Evolutionary conservation across 768 basidiomycete genomes (phyloP), one percentile per base, ranked within the genome.

Genomic region (Termitomyces bulborhizus): DNA sequence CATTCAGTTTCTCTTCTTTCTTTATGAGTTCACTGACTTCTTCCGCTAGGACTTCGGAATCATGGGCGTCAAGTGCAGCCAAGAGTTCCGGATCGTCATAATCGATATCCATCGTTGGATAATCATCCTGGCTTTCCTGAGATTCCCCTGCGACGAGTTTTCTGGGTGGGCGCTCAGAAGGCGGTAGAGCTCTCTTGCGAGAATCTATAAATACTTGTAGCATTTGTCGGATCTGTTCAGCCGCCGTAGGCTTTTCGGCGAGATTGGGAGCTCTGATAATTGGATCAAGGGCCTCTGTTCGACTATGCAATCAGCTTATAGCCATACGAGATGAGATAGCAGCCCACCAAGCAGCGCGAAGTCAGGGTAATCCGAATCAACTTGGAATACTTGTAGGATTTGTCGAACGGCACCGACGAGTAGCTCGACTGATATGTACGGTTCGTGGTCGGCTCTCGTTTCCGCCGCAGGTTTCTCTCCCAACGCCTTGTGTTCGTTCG

Each of bases 61-160:
- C 67, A 13, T 65, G 69, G 9, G 69, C 72, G 11, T 75, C 79
- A 6, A 88, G 73, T 6, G 83, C 74, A 29, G 80, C 83, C 16
- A 79, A 62, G 1, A 88, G 65, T 15, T 74, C 76, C 21, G 83
- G 84, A 61, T 90, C 87, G 51, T 86, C 82, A 46, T 86, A 69
- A 57, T 82, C 79, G 40, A 85, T 63, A 43, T 73, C 71, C 24
- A 65, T 51, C 26, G 59, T 59, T 15, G 78, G 82, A 59, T 83
- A 93, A 51, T 86, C 83, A 54, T 92, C 89, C 63, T 94, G 90
- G 59, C 86, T 91, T 57, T 92, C 90, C 62, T 82, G 81, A 43
- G 76, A 78, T 37, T 79, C 80, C 16, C 64, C 65, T 7, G 60
- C 58, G 15, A 44, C 57, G 36, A 64, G 64, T 32, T 57, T 58